Conservation (phyloP, 805 yeast genomes). For the Suhomyces vadensis region DNA sequence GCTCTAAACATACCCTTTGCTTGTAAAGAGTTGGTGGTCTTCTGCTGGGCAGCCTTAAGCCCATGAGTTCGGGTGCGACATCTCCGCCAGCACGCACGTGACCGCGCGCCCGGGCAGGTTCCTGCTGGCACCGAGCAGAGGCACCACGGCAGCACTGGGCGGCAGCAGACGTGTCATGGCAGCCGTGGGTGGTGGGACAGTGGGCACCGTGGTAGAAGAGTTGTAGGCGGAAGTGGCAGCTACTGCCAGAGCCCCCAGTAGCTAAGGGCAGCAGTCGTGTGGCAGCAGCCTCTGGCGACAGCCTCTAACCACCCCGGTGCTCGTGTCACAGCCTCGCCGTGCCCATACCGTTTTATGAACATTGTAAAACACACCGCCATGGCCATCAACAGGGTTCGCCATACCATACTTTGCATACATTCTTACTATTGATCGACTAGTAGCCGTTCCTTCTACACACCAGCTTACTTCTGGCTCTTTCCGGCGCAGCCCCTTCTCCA, state of each 20-base stretch:
- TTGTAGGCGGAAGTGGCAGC: too few relatives aligned
- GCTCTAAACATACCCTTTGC: slow-evolving; percentile 11
- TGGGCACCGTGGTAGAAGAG: too few relatives aligned
- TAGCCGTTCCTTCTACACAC: too few relatives aligned
- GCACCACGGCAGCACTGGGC: too few relatives aligned
- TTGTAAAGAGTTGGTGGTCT: background rate
- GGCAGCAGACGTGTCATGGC: too few relatives aligned
- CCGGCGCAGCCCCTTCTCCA: background rate
- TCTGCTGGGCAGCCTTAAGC: background rate
- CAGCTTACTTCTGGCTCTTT: too few relatives aligned
- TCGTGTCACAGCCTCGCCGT: slow-evolving; percentile 1
- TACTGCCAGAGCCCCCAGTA: too few relatives aligned
- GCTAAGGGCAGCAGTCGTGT: too few relatives aligned
- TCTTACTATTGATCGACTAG: too few relatives aligned
- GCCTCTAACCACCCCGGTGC: too few relatives aligned
- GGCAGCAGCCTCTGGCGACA: too few relatives aligned
- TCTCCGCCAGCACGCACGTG: slow-evolving; percentile 10
- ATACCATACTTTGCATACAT: background rate
- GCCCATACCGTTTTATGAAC: background rate
- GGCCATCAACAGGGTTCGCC: background rate
- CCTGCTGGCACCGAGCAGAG: background rate
- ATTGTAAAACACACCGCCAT: background rate
- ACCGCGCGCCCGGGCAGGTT: background rate
- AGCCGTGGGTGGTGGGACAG: too few relatives aligned
- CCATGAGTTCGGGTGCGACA: slow-evolving; percentile 23